Evolutionary conservation across 1,139 yeast genomes (phyloP).

Genomic region (Protomyces pachydermus): DNA sequence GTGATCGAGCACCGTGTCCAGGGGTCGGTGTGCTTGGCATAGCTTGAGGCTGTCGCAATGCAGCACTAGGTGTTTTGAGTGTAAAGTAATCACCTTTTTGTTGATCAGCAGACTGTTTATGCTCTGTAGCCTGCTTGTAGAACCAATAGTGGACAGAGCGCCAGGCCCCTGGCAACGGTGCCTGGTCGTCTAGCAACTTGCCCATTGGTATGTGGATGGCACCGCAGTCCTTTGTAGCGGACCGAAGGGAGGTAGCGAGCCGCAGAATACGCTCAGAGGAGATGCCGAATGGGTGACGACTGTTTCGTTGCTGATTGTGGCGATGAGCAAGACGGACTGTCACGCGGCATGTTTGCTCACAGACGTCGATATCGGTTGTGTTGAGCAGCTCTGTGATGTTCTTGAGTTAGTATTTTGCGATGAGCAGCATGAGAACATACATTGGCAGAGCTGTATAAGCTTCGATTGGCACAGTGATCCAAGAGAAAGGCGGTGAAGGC

Average conservation of each 20-base stretch:
- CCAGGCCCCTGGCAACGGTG: slow-evolving; percentile 7
- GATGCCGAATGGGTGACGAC: slow-evolving; percentile 14
- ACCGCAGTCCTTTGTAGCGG: slow-evolving; percentile 22
- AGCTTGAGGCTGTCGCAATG: neutral
- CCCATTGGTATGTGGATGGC: slow-evolving; percentile 2
- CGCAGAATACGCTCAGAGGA: slow-evolving; percentile 29
- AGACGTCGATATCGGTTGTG: slow-evolving; percentile 53
- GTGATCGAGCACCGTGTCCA: neutral
- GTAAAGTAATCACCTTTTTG: neutral
- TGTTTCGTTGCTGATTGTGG: slow-evolving; percentile 30
- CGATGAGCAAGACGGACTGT: slow-evolving; percentile 58
- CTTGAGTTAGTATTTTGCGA: neutral
- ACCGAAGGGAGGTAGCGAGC: slow-evolving; percentile 25
- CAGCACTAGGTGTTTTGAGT: neutral
- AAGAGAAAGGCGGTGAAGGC: slow-evolving; percentile 60
- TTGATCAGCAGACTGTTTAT: neutral
- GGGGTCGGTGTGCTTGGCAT: neutral
- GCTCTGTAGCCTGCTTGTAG: neutral
- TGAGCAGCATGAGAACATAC: slow-evolving; percentile 28
- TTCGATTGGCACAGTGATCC: slow-evolving; percentile 65
- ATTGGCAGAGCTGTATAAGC: slow-evolving; percentile 54
- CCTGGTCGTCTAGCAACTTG: neutral
- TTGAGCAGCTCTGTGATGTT: slow-evolving; percentile 56
- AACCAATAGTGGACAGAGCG: slow-evolving; percentile 6
- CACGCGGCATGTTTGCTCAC: slow-evolving; percentile 54